Percentiles rank a stretch among this genome's conserved stretches.
Conservation (phyloP, 2,329 filamentous ascomycete species). For the Epichloe scottii region DNA sequence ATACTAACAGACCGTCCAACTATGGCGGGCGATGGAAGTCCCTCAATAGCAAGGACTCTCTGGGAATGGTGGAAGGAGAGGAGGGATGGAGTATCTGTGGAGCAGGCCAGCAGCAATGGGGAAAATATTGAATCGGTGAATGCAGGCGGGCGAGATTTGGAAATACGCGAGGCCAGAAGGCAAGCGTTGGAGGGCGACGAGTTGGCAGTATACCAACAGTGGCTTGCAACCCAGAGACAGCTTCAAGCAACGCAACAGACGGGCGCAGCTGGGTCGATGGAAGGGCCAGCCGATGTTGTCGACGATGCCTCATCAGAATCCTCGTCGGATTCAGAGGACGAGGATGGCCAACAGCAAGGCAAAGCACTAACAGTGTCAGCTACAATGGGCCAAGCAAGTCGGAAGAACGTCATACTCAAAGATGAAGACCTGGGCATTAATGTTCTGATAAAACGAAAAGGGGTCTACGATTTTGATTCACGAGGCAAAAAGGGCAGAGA, state of each 20-base stretch:
- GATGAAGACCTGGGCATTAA: slow-evolving; percentile 90
- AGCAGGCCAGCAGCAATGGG: slow-evolving; percentile 35
- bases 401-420: slow-evolving; percentile 74
- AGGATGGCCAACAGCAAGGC: slow-evolving; percentile 81
- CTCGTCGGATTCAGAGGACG: slow-evolving; percentile 76
- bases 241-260: slow-evolving; percentile 69
- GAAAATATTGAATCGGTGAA: slow-evolving; percentile 55
- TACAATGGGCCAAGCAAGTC: slow-evolving; percentile 68
- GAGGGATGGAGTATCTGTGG: slow-evolving; percentile 48
- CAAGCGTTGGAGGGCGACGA: slow-evolving; percentile 64
- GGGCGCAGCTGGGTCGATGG: slow-evolving; percentile 53
- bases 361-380: slow-evolving; percentile 82
- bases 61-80: slow-evolving; percentile 71
- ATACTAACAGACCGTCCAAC: slow-evolving; percentile 68
- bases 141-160: slow-evolving; percentile 48
- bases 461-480: slow-evolving; percentile 87
- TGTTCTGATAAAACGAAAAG: slow-evolving; percentile 75
- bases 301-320: slow-evolving; percentile 81
- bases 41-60: slow-evolving; percentile 58
- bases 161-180: slow-evolving; percentile 47
- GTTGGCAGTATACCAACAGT: slow-evolving; percentile 76
- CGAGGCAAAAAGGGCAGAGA: slow-evolving; percentile 85
- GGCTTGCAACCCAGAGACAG: slow-evolving; percentile 77
- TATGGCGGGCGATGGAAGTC: slow-evolving; percentile 24
- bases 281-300: slow-evolving; percentile 58